Conservation (phyloP, 2,329 filamentous ascomycete species). For the Tolypocladium tropicale region DNA sequence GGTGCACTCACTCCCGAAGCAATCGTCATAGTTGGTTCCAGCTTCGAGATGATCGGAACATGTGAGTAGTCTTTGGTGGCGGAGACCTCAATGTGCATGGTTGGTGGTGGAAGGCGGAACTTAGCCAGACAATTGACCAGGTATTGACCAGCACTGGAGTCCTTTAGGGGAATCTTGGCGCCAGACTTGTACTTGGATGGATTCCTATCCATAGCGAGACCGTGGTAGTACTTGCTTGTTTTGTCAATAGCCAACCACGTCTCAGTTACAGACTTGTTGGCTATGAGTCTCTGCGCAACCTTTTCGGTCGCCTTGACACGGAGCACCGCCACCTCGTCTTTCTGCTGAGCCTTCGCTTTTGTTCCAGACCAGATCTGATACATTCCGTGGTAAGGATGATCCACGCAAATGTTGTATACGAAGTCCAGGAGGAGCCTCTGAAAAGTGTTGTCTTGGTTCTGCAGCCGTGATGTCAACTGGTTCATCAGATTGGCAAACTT, state of each 20-base stretch:
- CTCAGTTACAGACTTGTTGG: slow-evolving; percentile 34
- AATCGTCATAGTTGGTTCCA: slow-evolving; percentile 70
- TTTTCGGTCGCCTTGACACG: slow-evolving; percentile 63
- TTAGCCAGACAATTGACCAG: slow-evolving; percentile 53
- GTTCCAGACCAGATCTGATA: slow-evolving; percentile 88
- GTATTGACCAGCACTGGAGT: slow-evolving; percentile 50
- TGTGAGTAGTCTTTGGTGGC: slow-evolving; percentile 64
- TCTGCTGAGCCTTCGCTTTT: slow-evolving; percentile 55
- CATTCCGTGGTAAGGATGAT: slow-evolving; percentile 95
- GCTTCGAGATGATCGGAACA: slow-evolving; percentile 62
- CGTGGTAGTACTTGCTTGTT: slow-evolving; percentile 57
- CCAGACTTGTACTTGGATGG: slow-evolving; percentile 57
- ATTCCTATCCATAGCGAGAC: slow-evolving; percentile 55
- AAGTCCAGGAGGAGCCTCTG: slow-evolving; percentile 65
- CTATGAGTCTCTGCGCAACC: slow-evolving; percentile 52
- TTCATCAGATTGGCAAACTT: slow-evolving; percentile 95
- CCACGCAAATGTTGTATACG: slow-evolving; percentile 73
- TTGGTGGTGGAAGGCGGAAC: slow-evolving; percentile 74
- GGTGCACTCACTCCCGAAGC: slow-evolving; percentile 86
- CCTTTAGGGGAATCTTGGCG: slow-evolving; percentile 52
- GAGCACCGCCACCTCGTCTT: slow-evolving; percentile 65
- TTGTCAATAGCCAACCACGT: slow-evolving; percentile 66
- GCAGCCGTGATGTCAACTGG: slow-evolving; percentile 85
- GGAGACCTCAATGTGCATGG: slow-evolving; percentile 71
- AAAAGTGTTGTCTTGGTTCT: slow-evolving; percentile 61